Conservation (phyloP, 768 basidiomycete species). For the Kwoniella botswanensis region DNA sequence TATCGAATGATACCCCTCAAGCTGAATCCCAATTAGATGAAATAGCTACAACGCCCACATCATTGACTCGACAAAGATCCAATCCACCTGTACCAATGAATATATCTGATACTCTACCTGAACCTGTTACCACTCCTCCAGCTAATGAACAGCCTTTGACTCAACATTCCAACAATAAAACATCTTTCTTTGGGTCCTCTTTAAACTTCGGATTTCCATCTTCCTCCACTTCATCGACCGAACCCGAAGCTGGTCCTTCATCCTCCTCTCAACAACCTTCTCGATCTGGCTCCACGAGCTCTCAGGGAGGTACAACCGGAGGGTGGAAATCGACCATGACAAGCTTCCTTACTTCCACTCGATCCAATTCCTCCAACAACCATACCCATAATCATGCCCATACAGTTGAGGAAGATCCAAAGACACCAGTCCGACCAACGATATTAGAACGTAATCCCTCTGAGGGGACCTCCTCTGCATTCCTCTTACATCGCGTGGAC, state of each 20-base stretch:
- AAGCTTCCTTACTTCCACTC: conserved; percentile 25
- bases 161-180: background rate
- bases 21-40: background rate
- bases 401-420: background rate
- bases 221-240: conserved; percentile 2
- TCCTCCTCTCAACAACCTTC: conserved; percentile 25
- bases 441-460: conserved; percentile 15
- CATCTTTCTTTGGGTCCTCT: conserved; percentile 37
- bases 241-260: conserved; percentile 12
- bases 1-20: conserved; percentile 13
- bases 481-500: conserved; percentile 37
- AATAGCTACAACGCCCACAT: background rate
- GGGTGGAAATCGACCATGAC: conserved; percentile 40
- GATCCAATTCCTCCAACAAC: conserved; percentile 18
- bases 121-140: conserved; percentile 34
- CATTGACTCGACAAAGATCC: conserved; percentile 2
- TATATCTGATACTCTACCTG: conserved; percentile 19
- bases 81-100: conserved; percentile 29
- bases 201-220: conserved; percentile 40
- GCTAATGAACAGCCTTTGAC: conserved; percentile 16
- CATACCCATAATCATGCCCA: background rate
- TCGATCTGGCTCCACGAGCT: conserved; percentile 17
- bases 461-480: conserved; percentile 27
- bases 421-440: conserved; percentile 7
- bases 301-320: conserved; percentile 13